Conservation (phyloP, 495 filamentous ascomycete species). For the Melanomma pulvis-pyrius region DNA sequence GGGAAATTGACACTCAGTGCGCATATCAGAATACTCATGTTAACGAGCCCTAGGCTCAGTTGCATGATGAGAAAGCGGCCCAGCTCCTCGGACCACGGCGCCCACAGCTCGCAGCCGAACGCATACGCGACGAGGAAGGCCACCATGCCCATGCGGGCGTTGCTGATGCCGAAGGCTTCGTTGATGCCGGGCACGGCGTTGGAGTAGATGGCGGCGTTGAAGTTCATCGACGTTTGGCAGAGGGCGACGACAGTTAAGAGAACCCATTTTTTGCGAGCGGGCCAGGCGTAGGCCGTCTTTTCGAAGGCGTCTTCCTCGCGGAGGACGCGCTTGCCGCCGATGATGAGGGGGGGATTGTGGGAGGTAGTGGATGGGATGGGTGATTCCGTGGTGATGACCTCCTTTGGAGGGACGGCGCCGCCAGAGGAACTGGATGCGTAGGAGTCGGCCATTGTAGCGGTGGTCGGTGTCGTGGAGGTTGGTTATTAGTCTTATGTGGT, state of each 20-base stretch:
- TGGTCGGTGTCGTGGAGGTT: no score
- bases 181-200: constrained; percentile 66
- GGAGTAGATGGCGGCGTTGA: constrained; percentile 75
- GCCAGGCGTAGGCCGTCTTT: background rate
- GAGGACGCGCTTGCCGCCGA: background rate
- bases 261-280: constrained; percentile 9
- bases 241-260: constrained; percentile 14
- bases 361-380: background rate
- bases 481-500: no score
- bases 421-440: background rate
- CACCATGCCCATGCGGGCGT: constrained; percentile 60
- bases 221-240: constrained; percentile 63
- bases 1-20: constrained; percentile 68
- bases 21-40: constrained; percentile 72
- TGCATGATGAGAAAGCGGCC: constrained; percentile 73
- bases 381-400: background rate
- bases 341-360: no score
- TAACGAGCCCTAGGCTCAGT: constrained; percentile 68
- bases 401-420: background rate
- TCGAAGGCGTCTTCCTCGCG: constrained; percentile 5
- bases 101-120: constrained; percentile 81
- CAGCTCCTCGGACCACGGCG: constrained; percentile 71
- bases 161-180: constrained; percentile 62
- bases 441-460: background rate
- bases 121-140: constrained; percentile 74